Base-by-base conservation (phyloP, 1,284 basidiomycete genomes). In the Puccinia triticina region DNA sequence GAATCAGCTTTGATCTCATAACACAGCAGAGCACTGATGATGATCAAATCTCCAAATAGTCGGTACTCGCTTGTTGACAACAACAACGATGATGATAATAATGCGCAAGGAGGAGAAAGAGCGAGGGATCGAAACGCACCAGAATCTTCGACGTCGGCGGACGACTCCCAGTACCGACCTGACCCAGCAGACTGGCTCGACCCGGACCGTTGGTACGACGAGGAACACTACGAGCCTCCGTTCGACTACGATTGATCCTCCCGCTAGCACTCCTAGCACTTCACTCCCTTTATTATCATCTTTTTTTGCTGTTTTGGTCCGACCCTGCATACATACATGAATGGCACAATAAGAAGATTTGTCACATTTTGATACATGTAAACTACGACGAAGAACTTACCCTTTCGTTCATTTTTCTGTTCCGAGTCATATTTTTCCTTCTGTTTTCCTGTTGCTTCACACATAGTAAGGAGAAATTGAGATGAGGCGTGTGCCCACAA, bases 21-120 rank as follows among this genome's bases (percentile, higher is more conserved):
- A 10, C 18, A 50, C 14, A n/a, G 4, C 18, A 43, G 23, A 37
- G 37, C 14, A n/a, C 59, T 61, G 59, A 61, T 32, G 4, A 34
- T 16, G 29, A 34, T 34, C 34, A 1, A 61, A 61, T 14, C 10
- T 61, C 26, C 12, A 1, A 50, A 46, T 43, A 73, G 71, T 34
- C 71, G 71, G 21, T 73, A 73, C 71, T 73, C 71, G 23, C 71
- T 73, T 73, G 71, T 73, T 26, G 11, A 73, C 21, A 73, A 43
- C 37, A n/a, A 69, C 34, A 21, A 69, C 26, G 66, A 43, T 43
- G 18, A 46, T 29, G 66, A 43, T 43, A 21, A 46, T 29, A n/a
- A 69, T 48, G 29, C 21, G 16, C 5, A 23, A n/a, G 43, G 5
- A 46, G 5, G 11, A 46, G 66, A 43, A n/a, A 18, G 26, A 69